Evolutionary conservation across 176 grass and related monocot species (phyloP).

Genomic region (Dactylis glomerata): DNA sequence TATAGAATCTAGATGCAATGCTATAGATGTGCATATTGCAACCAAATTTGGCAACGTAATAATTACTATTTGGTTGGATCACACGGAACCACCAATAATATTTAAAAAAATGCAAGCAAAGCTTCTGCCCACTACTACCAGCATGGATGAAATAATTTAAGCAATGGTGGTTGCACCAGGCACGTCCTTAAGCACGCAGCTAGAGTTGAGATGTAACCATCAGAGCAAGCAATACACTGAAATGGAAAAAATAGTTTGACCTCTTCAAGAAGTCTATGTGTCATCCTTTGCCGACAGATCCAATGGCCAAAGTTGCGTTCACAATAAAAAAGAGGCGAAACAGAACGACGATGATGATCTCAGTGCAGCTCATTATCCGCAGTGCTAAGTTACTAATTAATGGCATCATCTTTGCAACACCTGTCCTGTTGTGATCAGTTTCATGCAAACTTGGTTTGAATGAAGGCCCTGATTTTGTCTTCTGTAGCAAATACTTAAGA

Average conservation of each 20-base stretch:
- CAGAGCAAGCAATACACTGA: constrained; percentile 1
- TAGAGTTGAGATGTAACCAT: constrained; percentile 30
- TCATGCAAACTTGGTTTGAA: background rate
- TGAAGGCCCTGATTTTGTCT: background rate
- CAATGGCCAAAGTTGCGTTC: background rate
- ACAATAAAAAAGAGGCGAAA: no score
- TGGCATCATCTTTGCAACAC: background rate
- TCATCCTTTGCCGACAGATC: constrained; percentile 35
- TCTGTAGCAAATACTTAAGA: background rate
- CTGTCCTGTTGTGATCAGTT: background rate
- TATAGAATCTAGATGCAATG: background rate
- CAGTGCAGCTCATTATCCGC: background rate
- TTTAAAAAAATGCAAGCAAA: constrained; percentile 8
- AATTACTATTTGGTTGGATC: constrained; percentile 3
- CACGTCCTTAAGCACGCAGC: constrained; percentile 26
- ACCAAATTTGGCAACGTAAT: constrained; percentile 23
- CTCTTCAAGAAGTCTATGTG: background rate
- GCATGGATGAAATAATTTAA: constrained; percentile 17
- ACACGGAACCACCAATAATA: background rate
- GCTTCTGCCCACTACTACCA: constrained; percentile 5
- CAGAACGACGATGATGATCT: no score
- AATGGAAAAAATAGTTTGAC: background rate
- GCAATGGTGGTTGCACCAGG: constrained; percentile 33
- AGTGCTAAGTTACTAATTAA: background rate
- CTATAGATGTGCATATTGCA: constrained; percentile 20